Conservation (phyloP, 495 filamentous ascomycete species). For the Aspergillus panamensis region DNA sequence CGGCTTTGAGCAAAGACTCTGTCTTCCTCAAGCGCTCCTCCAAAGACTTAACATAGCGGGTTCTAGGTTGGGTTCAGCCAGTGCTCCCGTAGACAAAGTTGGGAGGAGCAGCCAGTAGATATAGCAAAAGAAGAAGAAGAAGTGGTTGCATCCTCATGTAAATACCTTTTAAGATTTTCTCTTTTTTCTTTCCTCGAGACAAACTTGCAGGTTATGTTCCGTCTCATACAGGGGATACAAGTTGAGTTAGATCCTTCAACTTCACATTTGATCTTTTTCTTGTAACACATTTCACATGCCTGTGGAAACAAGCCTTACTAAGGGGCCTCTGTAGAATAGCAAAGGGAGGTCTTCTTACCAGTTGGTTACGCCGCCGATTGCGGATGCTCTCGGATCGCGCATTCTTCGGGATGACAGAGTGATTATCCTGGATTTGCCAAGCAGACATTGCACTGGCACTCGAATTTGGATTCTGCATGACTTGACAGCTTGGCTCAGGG, state of each 20-base stretch:
- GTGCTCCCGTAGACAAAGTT: background rate
- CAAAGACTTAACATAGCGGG: conserved; percentile 88
- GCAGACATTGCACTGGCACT: conserved; percentile 9
- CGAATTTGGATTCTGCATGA: conserved; percentile 18
- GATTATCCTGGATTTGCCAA: conserved; percentile 8
- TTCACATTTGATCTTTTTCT: conserved; percentile 97
- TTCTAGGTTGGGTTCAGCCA: conserved; percentile 41
- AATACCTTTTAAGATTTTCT: conserved; percentile 82
- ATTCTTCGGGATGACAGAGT: conserved; percentile 4
- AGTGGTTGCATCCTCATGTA: background rate
- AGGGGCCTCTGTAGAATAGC: background rate
- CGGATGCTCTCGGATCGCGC: conserved; percentile 10
- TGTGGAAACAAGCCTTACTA: conserved; percentile 34
- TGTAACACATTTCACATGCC: conserved; percentile 95
- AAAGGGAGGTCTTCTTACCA: conserved; percentile 24
- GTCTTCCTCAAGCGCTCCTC: conserved; percentile 86
- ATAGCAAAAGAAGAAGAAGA: background rate
- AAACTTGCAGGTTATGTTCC: conserved; percentile 89
- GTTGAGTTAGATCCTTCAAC: conserved; percentile 65
- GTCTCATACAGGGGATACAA: conserved; percentile 90
- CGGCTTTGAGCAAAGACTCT: conserved; percentile 79
- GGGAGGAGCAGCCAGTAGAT: background rate
- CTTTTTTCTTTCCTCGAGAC: conserved; percentile 88
- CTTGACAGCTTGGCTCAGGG: conserved; percentile 8
- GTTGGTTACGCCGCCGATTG: conserved; percentile 23